These are phyloP conservation scores for Priceomyces haplophilus DNA, from an alignment of 805 yeast species.

Conservation along the genomic window DNA sequence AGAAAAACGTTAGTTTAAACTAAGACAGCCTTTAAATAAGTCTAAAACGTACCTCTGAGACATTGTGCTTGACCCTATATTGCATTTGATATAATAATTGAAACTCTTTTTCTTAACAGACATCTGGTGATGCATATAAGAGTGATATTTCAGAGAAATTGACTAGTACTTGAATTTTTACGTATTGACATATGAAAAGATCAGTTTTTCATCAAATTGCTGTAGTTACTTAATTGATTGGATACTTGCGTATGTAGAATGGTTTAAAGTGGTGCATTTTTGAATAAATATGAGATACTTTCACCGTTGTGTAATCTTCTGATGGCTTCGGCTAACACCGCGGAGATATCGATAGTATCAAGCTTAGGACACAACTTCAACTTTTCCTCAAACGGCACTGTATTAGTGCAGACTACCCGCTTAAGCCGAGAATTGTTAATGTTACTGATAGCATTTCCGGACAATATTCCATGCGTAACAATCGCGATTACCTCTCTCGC, in stretches of 20 bases:
- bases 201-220: too few species aligned
- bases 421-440: slow-evolving; percentile 65
- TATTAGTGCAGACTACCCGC: slow-evolving; percentile 84
- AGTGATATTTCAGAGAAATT: too few species aligned
- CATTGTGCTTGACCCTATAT: too few species aligned
- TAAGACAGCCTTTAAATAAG: too few species aligned
- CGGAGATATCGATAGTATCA: slow-evolving; percentile 79
- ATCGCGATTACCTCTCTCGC: slow-evolving; percentile 88
- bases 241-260: too few species aligned
- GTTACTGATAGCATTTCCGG: slow-evolving; percentile 76
- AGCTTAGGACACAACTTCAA: slow-evolving; percentile 60
- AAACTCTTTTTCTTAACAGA: too few species aligned
- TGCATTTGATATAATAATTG: too few species aligned
- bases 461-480: slow-evolving; percentile 92
- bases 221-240: too few species aligned
- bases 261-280: slow-evolving; percentile 46
- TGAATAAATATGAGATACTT: slow-evolving; percentile 82
- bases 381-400: slow-evolving; percentile 78
- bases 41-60: too few species aligned
- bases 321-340: slow-evolving; percentile 88
- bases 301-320: slow-evolving; percentile 96
- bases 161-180: too few species aligned
- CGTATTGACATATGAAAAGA: too few species aligned
- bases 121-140: too few species aligned
- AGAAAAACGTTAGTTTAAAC: neutral